These are phyloP conservation scores for Calycina herbarum DNA, from an alignment of 2,329 filamentous ascomycete species.

Conservation along the genomic window DNA sequence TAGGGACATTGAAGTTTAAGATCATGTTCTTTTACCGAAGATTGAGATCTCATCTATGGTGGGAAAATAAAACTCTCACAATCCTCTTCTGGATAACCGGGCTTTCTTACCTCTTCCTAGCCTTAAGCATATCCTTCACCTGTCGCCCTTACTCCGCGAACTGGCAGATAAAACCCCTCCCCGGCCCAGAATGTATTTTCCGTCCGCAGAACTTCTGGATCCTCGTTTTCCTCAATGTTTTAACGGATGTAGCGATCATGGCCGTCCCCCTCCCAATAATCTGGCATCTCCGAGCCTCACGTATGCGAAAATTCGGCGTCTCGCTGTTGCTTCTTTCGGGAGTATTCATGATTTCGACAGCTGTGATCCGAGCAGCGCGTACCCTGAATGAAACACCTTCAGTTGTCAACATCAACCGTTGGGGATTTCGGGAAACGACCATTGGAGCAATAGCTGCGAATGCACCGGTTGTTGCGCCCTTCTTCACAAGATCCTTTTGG, in stretches of 20 bases:
- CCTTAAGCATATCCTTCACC: background rate
- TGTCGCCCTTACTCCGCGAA: conserved; percentile 12
- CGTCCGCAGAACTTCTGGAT: conserved; percentile 11
- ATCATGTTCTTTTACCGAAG: conserved; percentile 8
- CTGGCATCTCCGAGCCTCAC: conserved; percentile 36
- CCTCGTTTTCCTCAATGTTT: conserved; percentile 20
- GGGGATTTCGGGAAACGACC: conserved; percentile 41
- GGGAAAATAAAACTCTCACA: background rate
- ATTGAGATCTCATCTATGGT: conserved; percentile 2
- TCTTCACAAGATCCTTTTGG: conserved; percentile 37
- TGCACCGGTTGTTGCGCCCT: conserved; percentile 37
- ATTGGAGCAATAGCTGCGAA: conserved; percentile 42
- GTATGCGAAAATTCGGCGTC: conserved; percentile 38
- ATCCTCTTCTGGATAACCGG: conserved; percentile 3
- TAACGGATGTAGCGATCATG: conserved; percentile 39
- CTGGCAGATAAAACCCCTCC: conserved; percentile 9
- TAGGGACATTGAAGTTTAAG: conserved; percentile 13
- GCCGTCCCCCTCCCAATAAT: conserved; percentile 39
- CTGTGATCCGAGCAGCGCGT: conserved; percentile 28
- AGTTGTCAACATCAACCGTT: conserved; percentile 40
- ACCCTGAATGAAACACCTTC: conserved; percentile 35
- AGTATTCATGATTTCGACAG: conserved; percentile 9
- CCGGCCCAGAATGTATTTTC: conserved; percentile 2
- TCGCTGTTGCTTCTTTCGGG: conserved; percentile 37
- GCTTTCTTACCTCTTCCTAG: background rate